Evolutionary conservation across 768 basidiomycete species (phyloP).

Genomic region (Hygrophorus pudorinus): DNA sequence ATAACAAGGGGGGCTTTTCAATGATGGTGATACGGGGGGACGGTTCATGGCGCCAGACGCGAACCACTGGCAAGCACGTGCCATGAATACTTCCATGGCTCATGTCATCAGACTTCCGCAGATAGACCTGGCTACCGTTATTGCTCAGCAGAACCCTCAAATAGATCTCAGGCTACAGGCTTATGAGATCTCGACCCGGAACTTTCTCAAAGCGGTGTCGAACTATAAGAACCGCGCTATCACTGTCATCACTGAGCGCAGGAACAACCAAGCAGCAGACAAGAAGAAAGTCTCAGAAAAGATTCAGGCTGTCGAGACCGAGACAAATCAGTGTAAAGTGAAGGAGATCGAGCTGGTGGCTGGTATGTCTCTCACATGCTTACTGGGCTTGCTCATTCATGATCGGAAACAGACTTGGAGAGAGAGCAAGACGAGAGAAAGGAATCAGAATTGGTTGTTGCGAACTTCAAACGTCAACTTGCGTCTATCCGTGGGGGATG

Average conservation of each 20-base stretch:
- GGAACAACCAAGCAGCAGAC: constrained; percentile 49
- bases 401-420: constrained; percentile 40
- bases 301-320: constrained; percentile 49
- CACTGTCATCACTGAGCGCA: constrained; percentile 56
- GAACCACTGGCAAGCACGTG: neutral
- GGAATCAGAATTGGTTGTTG: constrained; percentile 53
- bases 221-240: constrained; percentile 67
- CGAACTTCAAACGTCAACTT: constrained; percentile 57
- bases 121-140: constrained; percentile 49
- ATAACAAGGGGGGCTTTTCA: neutral
- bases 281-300: constrained; percentile 57
- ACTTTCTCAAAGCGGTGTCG: constrained; percentile 63
- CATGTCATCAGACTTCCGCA: constrained; percentile 35
- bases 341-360: constrained; percentile 71
- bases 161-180: constrained; percentile 55
- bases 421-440: constrained; percentile 65
- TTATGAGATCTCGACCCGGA: constrained; percentile 57
- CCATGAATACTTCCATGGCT: no score
- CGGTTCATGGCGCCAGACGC: no score
- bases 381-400: neutral
- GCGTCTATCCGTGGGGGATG: constrained; percentile 51
- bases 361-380: constrained; percentile 33
- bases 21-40: no score
- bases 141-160: constrained; percentile 43
- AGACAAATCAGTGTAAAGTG: constrained; percentile 68